Percentiles rank a stretch among this genome's conserved stretches.
phyloP scores from a whole-genome alignment of 495 filamentous ascomycete species.

The Neurospora cerealis region DNA sequence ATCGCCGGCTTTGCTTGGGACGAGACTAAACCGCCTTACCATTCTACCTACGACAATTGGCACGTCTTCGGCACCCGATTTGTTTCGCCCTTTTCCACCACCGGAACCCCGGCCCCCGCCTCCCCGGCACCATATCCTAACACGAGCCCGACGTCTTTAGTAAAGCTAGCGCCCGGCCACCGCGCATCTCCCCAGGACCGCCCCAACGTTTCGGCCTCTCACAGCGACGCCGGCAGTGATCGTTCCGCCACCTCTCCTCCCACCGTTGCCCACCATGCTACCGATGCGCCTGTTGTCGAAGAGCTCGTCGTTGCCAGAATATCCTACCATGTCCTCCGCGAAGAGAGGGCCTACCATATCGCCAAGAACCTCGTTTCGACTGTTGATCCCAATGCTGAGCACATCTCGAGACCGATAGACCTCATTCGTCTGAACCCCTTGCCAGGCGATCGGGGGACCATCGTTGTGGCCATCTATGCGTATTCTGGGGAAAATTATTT shows the following conservation, averaged over 20 bases:
- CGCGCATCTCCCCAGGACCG: conserved; percentile 29
- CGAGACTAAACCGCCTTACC: conserved; percentile 56
- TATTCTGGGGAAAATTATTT: conserved; percentile 67
- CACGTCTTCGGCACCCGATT: conserved; percentile 39
- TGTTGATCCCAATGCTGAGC: conserved; percentile 61
- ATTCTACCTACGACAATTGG: conserved; percentile 78
- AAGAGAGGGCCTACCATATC: conserved; percentile 80
- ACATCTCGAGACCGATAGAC: conserved; percentile 67
- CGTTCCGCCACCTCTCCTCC: conserved; percentile 26
- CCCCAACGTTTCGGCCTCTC: conserved; percentile 14
- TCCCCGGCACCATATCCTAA: conserved; percentile 10
- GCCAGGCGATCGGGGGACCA: conserved; percentile 50
- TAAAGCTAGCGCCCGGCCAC: conserved; percentile 17
- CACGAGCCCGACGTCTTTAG: conserved; percentile 20
- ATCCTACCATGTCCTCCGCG: conserved; percentile 65
- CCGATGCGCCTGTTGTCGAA: conserved; percentile 29
- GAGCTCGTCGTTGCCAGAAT: conserved; percentile 61
- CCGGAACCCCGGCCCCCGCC: conserved; percentile 16
- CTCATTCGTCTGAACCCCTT: conserved; percentile 54
- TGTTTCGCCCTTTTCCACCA: conserved; percentile 30
- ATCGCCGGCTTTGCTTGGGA: conserved; percentile 71
- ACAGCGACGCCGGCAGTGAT: conserved; percentile 30
- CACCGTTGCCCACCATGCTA: conserved; percentile 10
- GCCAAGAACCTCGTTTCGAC: conserved; percentile 57
- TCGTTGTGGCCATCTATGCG: conserved; percentile 70